Evolutionary conservation across 176 grass and related monocot genomes (phyloP), one percentile per base, ranked within the genome.

Genomic region (Elaeis guineensis): DNA sequence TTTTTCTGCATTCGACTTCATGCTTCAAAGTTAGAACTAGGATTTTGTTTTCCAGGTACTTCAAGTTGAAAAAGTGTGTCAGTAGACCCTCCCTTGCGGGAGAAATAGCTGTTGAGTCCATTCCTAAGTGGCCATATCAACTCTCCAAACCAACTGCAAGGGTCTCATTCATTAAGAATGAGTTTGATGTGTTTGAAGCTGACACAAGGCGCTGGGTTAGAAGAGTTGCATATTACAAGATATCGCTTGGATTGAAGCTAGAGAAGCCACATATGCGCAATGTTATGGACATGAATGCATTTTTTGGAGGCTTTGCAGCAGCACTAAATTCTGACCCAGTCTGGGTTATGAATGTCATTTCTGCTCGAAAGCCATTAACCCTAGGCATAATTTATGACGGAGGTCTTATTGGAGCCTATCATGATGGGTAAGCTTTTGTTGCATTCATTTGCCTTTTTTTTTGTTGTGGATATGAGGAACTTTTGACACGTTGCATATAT

Each of bases 291-390:
- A 97, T 89, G 92, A 91, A 88, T 85, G 84, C 92, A 3, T 78
- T 83, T 78, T 54, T 85, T 59, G 87, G 92, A 65, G 87, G 87
- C 62, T 97, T 97, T 24, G 81, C 84, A 14, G 78, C 87, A 0
- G 78, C 81, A 75, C 52, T 83, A 69, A 72, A 72, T 17, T 75
- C 76, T 35, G 87, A 91, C 58, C 78, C 78, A 78, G 78, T 91
- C 29, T 97, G 92, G 87, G 76, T 97, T 59, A 89, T 97, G 92
- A 89, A 97, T 78, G 87, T 97, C 72, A 69, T 97, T 82, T 84
- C 84, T 74, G 66, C 72, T 69, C 51, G 50, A 62, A 90, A 85
- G 53, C 87, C 72, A 1, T 69, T 85, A 21, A 91, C 87, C 53
- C 83, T 97, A 25, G 81, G 71, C 30, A 62, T 85, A 69, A 85